These are phyloP conservation scores for Begonia peltatifolia DNA, from an alignment of 306 rosid species.

Conservation along the genomic window DNA sequence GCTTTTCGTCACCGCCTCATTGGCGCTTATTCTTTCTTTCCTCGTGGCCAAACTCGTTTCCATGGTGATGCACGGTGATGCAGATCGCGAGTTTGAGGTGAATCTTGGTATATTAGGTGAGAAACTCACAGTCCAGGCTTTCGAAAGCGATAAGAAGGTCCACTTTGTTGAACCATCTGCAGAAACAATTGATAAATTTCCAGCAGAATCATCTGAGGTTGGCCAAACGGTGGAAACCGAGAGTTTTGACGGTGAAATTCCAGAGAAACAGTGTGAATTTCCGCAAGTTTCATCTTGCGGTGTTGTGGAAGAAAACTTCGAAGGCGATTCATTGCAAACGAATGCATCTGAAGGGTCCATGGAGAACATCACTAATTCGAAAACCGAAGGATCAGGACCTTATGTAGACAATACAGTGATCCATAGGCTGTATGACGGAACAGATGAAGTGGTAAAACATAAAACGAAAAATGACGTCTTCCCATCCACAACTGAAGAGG, in stretches of 20 bases:
- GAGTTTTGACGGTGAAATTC: not conserved
- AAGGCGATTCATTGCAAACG: constrained; percentile 3
- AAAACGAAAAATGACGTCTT: not conserved
- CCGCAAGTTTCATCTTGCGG: not conserved
- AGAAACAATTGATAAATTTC: constrained; percentile 11
- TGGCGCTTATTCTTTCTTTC: constrained; percentile 40
- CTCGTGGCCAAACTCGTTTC: constrained; percentile 45
- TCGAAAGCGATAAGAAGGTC: constrained; percentile 17
- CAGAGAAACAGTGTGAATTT: constrained; percentile 1
- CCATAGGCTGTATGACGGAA: constrained; percentile 1
- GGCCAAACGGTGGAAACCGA: constrained; percentile 7
- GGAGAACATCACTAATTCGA: constrained; percentile 2
- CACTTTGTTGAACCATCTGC: constrained; percentile 9
- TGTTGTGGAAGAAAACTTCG: constrained; percentile 1
- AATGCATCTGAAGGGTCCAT: constrained; percentile 4
- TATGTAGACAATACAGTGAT: not conserved
- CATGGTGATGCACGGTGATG: constrained; percentile 19
- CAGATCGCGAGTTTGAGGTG: constrained; percentile 1
- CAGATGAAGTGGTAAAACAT: not conserved
- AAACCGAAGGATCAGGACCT: not conserved
- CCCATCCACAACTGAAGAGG: constrained; percentile 9
- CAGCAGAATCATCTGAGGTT: constrained; percentile 3
- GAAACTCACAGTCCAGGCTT: constrained; percentile 16
- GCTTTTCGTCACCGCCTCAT: constrained; percentile 32
- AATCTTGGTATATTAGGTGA: constrained; percentile 6